Conservation (phyloP, 2,329 filamentous ascomycete species). For the Colletotrichum agaves region DNA sequence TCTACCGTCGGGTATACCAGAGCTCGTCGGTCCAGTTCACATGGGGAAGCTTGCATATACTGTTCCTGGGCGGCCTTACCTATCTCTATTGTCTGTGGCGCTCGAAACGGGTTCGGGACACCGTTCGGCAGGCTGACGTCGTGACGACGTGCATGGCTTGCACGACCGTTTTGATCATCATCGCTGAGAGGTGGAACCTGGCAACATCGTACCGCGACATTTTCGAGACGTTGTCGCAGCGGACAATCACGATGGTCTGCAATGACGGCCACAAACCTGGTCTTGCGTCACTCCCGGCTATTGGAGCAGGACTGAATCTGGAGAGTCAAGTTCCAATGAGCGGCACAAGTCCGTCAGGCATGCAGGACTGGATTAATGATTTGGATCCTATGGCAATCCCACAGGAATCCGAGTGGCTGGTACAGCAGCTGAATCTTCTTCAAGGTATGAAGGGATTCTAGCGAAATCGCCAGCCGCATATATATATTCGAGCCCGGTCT, state of each 20-base stretch:
- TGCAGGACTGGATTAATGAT: conserved; percentile 40
- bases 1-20: conserved; percentile 49
- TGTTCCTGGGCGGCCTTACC: conserved; percentile 49
- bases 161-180: conserved; percentile 48
- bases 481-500: too few species aligned
- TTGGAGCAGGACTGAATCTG: not conserved
- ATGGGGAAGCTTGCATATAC: conserved; percentile 48
- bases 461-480: not conserved
- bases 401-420: conserved; percentile 40
- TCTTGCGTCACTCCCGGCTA: not conserved
- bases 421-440: conserved; percentile 35
- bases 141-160: conserved; percentile 49
- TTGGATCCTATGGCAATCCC: conserved; percentile 38
- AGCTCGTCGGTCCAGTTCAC: conserved; percentile 40
- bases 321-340: not conserved
- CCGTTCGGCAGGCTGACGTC: conserved; percentile 37
- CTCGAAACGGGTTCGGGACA: conserved; percentile 12
- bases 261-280: conserved; percentile 23
- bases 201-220: conserved; percentile 48
- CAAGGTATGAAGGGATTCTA: conserved; percentile 33
- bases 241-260: conserved; percentile 44
- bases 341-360: not conserved
- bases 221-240: conserved; percentile 44
- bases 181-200: conserved; percentile 48
- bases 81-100: conserved; percentile 44